phyloP scores from a whole-genome alignment of 2,329 filamentous ascomycete species.

The Fusarium albosuccineum region DNA sequence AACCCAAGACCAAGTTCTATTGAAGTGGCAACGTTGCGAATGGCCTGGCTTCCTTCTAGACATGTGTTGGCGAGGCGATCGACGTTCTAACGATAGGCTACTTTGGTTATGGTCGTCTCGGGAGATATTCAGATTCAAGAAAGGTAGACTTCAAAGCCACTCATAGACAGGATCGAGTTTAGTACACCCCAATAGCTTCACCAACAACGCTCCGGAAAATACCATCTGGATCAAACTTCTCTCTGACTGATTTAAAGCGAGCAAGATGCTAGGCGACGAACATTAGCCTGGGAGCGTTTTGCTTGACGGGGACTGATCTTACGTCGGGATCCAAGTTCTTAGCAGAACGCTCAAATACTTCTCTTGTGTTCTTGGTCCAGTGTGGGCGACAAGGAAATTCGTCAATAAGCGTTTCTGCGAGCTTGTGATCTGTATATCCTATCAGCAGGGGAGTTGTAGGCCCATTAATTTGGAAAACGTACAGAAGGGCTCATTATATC shows the following conservation, averaged over 20 bases:
- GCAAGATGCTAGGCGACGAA: constrained; percentile 51
- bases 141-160: neutral
- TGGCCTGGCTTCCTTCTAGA: too few species aligned
- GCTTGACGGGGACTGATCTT: constrained; percentile 26
- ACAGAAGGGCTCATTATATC: constrained; percentile 66
- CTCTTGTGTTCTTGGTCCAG: constrained; percentile 67
- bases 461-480: constrained; percentile 33
- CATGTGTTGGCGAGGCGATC: too few species aligned
- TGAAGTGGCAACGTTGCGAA: too few species aligned
- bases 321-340: constrained; percentile 62
- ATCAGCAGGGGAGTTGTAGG: constrained; percentile 2
- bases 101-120: too few species aligned
- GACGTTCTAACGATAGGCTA: too few species aligned
- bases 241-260: constrained; percentile 61
- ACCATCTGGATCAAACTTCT: constrained; percentile 63
- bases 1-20: too few species aligned
- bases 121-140: too few species aligned
- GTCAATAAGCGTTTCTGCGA: constrained; percentile 60
- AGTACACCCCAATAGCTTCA: constrained; percentile 43
- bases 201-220: constrained; percentile 62
- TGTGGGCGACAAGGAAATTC: constrained; percentile 66
- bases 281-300: neutral
- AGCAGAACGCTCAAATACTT: constrained; percentile 58
- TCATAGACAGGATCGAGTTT: neutral
- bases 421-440: constrained; percentile 53